A percentile compares a stretch with the other conserved stretches of the same genome.
phyloP scores from a whole-genome alignment of 1,139 yeast species.

The Sugiyamaella paludigena region DNA sequence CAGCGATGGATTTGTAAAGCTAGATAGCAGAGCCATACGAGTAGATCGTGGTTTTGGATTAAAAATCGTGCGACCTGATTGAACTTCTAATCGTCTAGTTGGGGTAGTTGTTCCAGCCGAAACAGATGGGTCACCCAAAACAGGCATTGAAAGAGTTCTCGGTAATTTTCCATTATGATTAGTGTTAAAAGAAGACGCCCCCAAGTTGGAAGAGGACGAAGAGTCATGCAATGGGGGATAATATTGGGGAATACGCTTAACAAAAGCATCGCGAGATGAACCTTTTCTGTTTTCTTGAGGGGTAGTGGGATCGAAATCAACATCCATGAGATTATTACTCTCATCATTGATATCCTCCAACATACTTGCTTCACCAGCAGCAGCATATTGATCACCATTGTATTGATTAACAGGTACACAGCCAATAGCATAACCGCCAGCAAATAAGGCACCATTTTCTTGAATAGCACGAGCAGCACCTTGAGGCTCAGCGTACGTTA shows the following conservation, averaged over 20 bases:
- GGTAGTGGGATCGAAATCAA: conserved; percentile 12
- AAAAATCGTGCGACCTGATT: conserved; percentile 32
- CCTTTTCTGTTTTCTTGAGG: background rate
- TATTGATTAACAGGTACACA: conserved; percentile 61
- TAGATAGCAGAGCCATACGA: conserved; percentile 5
- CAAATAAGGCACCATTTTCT: conserved; percentile 73
- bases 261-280: background rate
- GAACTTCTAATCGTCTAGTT: conserved; percentile 29
- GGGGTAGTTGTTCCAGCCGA: conserved; percentile 16
- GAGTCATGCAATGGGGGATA: background rate
- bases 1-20: conserved; percentile 10
- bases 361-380: conserved; percentile 24
- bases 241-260: background rate
- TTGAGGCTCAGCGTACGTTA: conserved; percentile 73
- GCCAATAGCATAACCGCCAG: conserved; percentile 64
- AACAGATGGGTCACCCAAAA: conserved; percentile 19
- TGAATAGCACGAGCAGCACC: conserved; percentile 81
- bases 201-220: background rate
- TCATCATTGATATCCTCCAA: conserved; percentile 42
- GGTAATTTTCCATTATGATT: conserved; percentile 18
- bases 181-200: background rate
- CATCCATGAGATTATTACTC: conserved; percentile 28
- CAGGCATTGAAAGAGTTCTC: conserved; percentile 34
- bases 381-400: conserved; percentile 25
- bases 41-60: conserved; percentile 20